These are phyloP conservation scores for Petunia axillaris DNA, from an alignment of 257 asterid genomes.

Conservation along the genomic window DNA sequence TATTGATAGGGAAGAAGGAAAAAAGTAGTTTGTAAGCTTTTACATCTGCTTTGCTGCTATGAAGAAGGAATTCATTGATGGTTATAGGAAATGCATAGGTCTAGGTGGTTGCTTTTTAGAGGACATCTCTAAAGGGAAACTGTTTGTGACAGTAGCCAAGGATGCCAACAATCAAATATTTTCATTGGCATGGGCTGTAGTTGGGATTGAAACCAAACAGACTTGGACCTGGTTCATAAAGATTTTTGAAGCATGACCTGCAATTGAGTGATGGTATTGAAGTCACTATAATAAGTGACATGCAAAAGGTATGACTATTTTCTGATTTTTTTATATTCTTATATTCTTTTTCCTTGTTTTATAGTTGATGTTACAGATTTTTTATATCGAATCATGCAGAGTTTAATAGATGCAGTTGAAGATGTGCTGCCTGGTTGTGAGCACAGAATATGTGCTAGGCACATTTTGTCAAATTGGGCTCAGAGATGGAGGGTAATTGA, in stretches of 20 bases:
- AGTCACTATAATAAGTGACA: not conserved
- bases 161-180: not conserved
- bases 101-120: not conserved
- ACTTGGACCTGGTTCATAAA: not conserved
- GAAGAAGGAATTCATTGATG: no score
- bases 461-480: no score
- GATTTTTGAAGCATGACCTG: not conserved
- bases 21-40: no score
- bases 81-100: not conserved
- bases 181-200: conserved; percentile 11
- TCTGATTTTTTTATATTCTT: no score
- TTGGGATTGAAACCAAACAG: not conserved
- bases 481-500: no score
- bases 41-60: not conserved
- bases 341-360: no score
- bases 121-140: not conserved
- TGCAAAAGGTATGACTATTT: not conserved
- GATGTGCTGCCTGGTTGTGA: no score
- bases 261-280: not conserved
- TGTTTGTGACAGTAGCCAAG: not conserved
- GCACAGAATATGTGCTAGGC: no score
- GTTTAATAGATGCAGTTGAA: no score
- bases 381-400: no score
- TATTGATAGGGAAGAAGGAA: no score
- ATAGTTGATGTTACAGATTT: no score